These are phyloP conservation scores for Tulasnella calospora DNA, from an alignment of 768 basidiomycete species.

Conservation along the genomic window DNA sequence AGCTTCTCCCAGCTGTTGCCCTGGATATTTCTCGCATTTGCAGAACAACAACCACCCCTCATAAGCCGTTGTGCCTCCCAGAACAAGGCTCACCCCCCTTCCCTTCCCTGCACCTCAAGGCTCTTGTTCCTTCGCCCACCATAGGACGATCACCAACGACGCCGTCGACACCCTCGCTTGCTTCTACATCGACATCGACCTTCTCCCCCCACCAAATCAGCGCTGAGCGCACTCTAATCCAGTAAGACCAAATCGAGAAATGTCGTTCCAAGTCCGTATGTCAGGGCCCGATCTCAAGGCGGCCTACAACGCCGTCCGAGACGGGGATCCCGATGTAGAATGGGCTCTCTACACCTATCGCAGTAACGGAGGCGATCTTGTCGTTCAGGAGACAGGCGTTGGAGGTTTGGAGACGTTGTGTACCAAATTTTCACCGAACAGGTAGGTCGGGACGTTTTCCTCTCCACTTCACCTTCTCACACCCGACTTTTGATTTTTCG, in stretches of 20 bases:
- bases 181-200: not conserved
- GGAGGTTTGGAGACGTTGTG: conserved; percentile 42
- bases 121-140: not conserved
- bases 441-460: conserved; percentile 39
- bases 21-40: not conserved
- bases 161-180: not conserved
- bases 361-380: conserved; percentile 37
- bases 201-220: not conserved
- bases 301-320: conserved; percentile 19
- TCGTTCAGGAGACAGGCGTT: conserved; percentile 39
- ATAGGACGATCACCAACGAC: not conserved
- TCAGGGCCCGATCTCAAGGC: conserved; percentile 16
- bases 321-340: conserved; percentile 17
- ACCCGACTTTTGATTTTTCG: not conserved
- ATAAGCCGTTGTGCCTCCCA: not conserved
- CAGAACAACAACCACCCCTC: not conserved
- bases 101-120: not conserved
- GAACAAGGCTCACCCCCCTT: not conserved
- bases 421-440: conserved; percentile 35
- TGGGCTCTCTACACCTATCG: conserved; percentile 32
- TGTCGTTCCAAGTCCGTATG: conserved; percentile 23
- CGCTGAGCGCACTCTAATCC: conserved; percentile 19
- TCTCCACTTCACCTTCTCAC: conserved; percentile 16
- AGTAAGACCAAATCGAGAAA: conserved; percentile 4
- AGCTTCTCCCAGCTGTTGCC: not conserved